These are phyloP conservation scores for Hygrophorus russula DNA, from an alignment of 768 basidiomycete genomes.

Conservation along the genomic window DNA sequence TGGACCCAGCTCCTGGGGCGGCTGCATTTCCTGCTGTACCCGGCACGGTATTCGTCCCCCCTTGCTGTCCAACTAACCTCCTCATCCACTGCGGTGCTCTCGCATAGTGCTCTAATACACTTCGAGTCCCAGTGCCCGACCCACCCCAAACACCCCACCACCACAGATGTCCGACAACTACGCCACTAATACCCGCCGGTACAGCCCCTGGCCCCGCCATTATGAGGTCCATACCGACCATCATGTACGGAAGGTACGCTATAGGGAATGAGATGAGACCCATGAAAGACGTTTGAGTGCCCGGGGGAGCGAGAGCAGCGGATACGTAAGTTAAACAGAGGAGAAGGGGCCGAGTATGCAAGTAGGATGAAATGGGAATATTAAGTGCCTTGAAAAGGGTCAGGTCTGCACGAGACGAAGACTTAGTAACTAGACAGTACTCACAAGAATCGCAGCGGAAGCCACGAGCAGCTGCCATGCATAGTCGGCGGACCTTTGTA, in stretches of 20 bases:
- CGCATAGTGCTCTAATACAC: slow-evolving; percentile 28
- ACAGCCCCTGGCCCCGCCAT: slow-evolving; percentile 47
- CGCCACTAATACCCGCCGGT: slow-evolving; percentile 49
- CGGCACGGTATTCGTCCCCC: slow-evolving; percentile 14
- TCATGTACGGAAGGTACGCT: slow-evolving; percentile 60
- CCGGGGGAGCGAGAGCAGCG: slow-evolving; percentile 53
- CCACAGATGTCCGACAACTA: slow-evolving; percentile 72
- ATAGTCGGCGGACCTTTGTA: slow-evolving; percentile 55
- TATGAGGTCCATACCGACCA: slow-evolving; percentile 65
- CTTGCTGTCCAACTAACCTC: slow-evolving; percentile 32
- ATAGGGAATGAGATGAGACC: slow-evolving; percentile 70
- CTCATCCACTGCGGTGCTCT: slow-evolving; percentile 51
- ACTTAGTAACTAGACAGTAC: slow-evolving; percentile 14
- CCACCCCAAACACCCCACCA: slow-evolving; percentile 62
- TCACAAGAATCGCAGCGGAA: slow-evolving; percentile 45
- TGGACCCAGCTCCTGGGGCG: slow-evolving; percentile 16
- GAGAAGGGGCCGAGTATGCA: slow-evolving; percentile 58
- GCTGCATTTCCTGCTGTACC: slow-evolving; percentile 18
- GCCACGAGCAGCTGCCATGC: slow-evolving; percentile 64
- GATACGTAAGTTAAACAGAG: slow-evolving; percentile 60
- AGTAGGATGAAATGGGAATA: slow-evolving; percentile 41
- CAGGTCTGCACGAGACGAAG: background rate
- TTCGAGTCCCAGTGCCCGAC: slow-evolving; percentile 29
- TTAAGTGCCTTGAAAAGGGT: slow-evolving; percentile 31
- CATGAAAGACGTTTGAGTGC: slow-evolving; percentile 62